These are phyloP conservation scores for Tetracladium maxilliforme DNA, from an alignment of 2,329 filamentous ascomycete species.

Conservation along the genomic window DNA sequence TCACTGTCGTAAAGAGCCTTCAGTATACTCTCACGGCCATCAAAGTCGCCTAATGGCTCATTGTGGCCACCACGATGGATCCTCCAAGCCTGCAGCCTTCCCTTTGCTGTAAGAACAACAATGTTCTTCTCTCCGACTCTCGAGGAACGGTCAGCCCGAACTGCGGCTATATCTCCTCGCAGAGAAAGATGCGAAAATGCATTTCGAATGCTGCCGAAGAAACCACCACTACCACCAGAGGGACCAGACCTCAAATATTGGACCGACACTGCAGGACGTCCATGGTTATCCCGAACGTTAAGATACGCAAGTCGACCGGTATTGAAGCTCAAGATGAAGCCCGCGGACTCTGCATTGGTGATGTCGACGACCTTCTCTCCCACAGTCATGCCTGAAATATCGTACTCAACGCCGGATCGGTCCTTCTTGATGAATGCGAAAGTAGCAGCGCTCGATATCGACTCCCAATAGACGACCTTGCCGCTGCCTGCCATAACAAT, in stretches of 20 bases:
- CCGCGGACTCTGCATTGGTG: conserved; percentile 68
- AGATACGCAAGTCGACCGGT: conserved; percentile 78
- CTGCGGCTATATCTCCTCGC: conserved; percentile 66
- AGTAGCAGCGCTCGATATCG: conserved; percentile 75
- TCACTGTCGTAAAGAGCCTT: conserved; percentile 42
- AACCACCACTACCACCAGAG: conserved; percentile 38
- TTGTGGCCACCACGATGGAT: conserved; percentile 79
- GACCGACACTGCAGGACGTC: conserved; percentile 65
- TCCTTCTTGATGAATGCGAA: conserved; percentile 73
- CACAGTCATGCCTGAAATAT: conserved; percentile 58
- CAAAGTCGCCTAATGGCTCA: conserved; percentile 55
- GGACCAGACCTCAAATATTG: conserved; percentile 53
- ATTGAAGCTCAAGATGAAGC: conserved; percentile 74
- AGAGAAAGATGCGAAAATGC: conserved; percentile 56
- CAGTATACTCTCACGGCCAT: conserved; percentile 51
- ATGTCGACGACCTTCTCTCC: conserved; percentile 68
- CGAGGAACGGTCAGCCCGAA: conserved; percentile 56
- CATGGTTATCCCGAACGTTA: conserved; percentile 73
- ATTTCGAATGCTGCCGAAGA: conserved; percentile 71
- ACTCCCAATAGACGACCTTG: conserved; percentile 89
- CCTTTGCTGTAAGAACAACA: conserved; percentile 63
- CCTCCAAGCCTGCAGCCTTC: conserved; percentile 72
- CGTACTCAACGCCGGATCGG: conserved; percentile 63
- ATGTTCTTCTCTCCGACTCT: conserved; percentile 75
- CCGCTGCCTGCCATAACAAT: conserved; percentile 74